phyloP scores from a whole-genome alignment of 768 basidiomycete species.

The Harrya chromipes region DNA sequence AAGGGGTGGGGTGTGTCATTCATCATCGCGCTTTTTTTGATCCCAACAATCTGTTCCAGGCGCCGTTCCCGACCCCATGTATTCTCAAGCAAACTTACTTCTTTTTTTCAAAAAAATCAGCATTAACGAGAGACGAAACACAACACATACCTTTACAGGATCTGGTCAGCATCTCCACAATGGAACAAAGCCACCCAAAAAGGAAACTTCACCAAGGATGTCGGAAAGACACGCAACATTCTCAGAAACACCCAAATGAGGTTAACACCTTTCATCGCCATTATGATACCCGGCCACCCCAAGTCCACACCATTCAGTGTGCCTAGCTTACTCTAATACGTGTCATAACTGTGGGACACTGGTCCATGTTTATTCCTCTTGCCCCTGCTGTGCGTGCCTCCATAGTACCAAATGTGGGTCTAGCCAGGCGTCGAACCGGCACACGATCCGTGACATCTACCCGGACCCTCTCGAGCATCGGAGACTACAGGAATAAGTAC shows the following conservation, averaged over 20 bases:
- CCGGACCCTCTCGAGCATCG: too few species aligned
- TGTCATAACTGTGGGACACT: too few species aligned
- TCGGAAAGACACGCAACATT: background rate
- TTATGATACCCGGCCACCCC: too few species aligned
- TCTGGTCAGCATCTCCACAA: background rate
- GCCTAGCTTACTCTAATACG: too few species aligned
- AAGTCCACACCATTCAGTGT: too few species aligned
- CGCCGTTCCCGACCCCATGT: background rate
- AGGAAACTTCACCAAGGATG: background rate
- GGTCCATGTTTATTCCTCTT: too few species aligned
- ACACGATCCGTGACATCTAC: background rate
- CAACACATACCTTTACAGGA: background rate
- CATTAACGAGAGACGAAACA: background rate
- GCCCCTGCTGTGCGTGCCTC: too few species aligned
- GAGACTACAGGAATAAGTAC: background rate
- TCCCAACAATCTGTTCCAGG: slow-evolving; percentile 5
- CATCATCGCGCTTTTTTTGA: slow-evolving; percentile 7
- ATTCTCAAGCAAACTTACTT: background rate
- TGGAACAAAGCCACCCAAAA: slow-evolving; percentile 15
- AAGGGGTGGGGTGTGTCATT: slow-evolving; percentile 9
- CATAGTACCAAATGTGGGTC: too few species aligned
- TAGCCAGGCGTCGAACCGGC: too few species aligned
- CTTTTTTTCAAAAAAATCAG: background rate
- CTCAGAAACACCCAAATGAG: too few species aligned
- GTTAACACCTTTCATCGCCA: too few species aligned